These are phyloP conservation scores for Clavispora santaluciae DNA, from an alignment of 805 yeast genomes.

Conservation along the genomic window DNA sequence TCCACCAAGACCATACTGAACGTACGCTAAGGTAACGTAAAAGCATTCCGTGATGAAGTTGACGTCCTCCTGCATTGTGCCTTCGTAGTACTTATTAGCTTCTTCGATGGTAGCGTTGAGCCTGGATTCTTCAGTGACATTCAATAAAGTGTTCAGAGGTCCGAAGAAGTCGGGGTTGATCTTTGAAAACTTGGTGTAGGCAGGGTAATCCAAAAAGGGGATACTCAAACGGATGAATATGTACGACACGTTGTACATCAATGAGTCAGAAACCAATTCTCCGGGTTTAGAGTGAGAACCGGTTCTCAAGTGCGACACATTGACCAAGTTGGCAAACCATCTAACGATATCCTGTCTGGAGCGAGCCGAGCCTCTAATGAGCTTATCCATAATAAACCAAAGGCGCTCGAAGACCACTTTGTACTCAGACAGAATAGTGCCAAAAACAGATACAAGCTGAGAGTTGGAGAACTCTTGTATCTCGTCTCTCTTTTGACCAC, in stretches of 20 bases:
- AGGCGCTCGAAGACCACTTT: constrained; percentile 55
- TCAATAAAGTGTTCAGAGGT: constrained; percentile 46
- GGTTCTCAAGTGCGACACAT: constrained; percentile 78
- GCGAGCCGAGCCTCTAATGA: constrained; percentile 65
- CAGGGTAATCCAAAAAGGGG: constrained; percentile 70
- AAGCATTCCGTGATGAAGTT: constrained; percentile 94
- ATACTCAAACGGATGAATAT: constrained; percentile 67
- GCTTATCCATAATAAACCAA: constrained; percentile 64
- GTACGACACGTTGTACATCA: constrained; percentile 72
- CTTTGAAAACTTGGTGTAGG: constrained; percentile 64
- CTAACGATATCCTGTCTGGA: constrained; percentile 61
- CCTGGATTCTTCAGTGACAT: constrained; percentile 77
- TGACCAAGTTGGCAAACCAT: constrained; percentile 71
- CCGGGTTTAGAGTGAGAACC: constrained; percentile 75
- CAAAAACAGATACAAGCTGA: constrained; percentile 44
- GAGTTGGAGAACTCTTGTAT: constrained; percentile 38
- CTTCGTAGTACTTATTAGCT: constrained; percentile 52
- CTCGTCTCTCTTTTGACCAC: constrained; percentile 17
- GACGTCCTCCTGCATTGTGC: constrained; percentile 33
- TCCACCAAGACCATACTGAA: constrained; percentile 90
- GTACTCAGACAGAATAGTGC: constrained; percentile 54
- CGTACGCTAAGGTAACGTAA: constrained; percentile 68
- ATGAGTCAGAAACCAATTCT: constrained; percentile 69
- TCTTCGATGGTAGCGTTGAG: constrained; percentile 71
- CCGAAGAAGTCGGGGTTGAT: constrained; percentile 70